Evolutionary conservation across 108 stramenopile species (phyloP), one percentile per base, ranked within the genome.

Genomic region (Pseudonitzschia delicatissima): DNA sequence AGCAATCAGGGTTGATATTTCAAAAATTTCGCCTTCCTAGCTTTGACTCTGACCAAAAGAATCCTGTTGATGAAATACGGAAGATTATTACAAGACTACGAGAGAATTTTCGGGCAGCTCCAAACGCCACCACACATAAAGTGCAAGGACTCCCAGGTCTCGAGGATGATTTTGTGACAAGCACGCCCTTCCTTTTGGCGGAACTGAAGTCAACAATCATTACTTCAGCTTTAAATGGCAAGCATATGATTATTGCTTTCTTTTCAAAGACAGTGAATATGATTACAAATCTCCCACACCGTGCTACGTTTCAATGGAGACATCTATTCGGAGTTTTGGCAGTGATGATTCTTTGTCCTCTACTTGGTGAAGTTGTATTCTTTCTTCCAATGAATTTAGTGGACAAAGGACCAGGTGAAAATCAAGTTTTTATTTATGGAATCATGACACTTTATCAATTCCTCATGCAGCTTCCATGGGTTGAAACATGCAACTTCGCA

Each of bases 401-500:
- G 50, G 61, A 72, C 29, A 33, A 44, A 4, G 71, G 71, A 25
- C 47, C 50, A 31, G 29, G 9, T 11, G 39, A 29, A n/a, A 72
- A 72, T 29, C 45, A 48, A 35, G 17, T 27, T 33, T 72, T 72
- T 34, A 27, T 64, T 13, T 72, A 72, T 2, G 71, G 71, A 11
- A 47, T 64, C 9, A 50, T 52, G 40, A 64, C 71, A 31, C 39
- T 57, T 18, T 64, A 44, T 33, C 60, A 64, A 32, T 21, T 62
- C 5, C 11, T 72, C 23, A 33, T 35, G 18, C n/a, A 57, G 21
- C 39, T 55, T 44, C 34, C 71, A 17, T 72, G 50, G 52, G 40
- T 72, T 5, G 52, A 55, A 64, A 64, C 71, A 18, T 64, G 37
- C 33, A 55, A 64, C 39, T 64, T 53, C 62, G 71, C 71, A 20